These are phyloP conservation scores for Elsinoe fawcettii DNA, from an alignment of 2,329 filamentous ascomycete genomes.

Conservation along the genomic window DNA sequence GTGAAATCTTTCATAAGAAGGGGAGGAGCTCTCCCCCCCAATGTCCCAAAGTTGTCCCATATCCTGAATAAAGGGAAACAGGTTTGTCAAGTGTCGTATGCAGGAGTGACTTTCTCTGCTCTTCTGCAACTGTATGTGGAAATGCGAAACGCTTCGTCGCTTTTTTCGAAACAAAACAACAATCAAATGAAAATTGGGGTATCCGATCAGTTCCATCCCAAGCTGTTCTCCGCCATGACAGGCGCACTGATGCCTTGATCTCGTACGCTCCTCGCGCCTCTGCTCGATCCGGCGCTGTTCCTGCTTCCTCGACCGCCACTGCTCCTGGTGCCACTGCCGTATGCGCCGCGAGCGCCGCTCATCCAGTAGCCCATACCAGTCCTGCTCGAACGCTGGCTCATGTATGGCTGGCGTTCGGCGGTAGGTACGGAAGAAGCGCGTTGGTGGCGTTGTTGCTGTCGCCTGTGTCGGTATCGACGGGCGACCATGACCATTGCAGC, in stretches of 20 bases:
- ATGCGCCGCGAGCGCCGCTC: slow-evolving; percentile 53
- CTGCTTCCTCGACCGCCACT: slow-evolving; percentile 33
- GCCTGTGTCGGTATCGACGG: slow-evolving; percentile 81
- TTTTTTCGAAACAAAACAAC: slow-evolving; percentile 1
- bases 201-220: slow-evolving; percentile 73
- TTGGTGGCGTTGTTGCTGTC: slow-evolving; percentile 56
- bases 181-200: not conserved
- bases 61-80: slow-evolving; percentile 7
- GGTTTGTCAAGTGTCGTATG: not conserved
- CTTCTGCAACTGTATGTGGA: not conserved
- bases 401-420: slow-evolving; percentile 50
- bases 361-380: slow-evolving; percentile 49
- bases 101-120: not conserved
- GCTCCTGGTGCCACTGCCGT: slow-evolving; percentile 35
- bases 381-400: slow-evolving; percentile 34
- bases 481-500: slow-evolving; percentile 92
- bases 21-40: not conserved
- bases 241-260: slow-evolving; percentile 77
- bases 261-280: slow-evolving; percentile 55
- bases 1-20: slow-evolving; percentile 1
- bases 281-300: slow-evolving; percentile 55
- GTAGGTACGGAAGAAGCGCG: slow-evolving; percentile 69
- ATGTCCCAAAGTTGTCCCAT: not conserved
- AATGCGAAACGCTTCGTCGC: slow-evolving; percentile 8
- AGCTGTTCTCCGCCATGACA: slow-evolving; percentile 86